Percentiles rank a stretch among this genome's conserved stretches.
Evolutionary conservation across 1,139 yeast species (phyloP).

Genomic region (Magnusiomyces sp.): DNA sequence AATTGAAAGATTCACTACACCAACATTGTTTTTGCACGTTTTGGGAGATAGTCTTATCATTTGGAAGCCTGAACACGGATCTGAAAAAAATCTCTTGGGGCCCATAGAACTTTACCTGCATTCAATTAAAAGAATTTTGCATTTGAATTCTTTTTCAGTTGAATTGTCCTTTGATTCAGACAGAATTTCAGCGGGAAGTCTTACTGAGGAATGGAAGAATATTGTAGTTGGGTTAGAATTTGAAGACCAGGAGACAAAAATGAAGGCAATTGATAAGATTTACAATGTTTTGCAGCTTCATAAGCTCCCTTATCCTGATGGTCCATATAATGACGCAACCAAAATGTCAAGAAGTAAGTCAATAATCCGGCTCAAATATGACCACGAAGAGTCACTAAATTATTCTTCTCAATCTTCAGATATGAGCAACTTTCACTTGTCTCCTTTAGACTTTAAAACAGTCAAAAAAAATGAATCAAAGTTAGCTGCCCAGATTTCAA

Average conservation of each 20-base stretch:
- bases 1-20: conserved; percentile 5
- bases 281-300: too few species aligned
- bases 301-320: too few species aligned
- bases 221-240: conserved; percentile 5
- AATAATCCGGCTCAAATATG: too few species aligned
- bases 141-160: neutral
- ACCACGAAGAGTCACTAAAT: too few species aligned
- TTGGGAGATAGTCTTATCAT: conserved; percentile 9
- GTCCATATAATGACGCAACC: too few species aligned
- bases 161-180: conserved; percentile 9
- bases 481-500: too few species aligned
- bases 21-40: conserved; percentile 8
- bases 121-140: conserved; percentile 6
- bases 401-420: too few species aligned
- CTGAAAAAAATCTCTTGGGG: conserved; percentile 1
- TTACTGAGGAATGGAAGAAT: conserved; percentile 5
- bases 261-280: neutral
- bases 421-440: too few species aligned
- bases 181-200: neutral
- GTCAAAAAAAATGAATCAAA: too few species aligned
- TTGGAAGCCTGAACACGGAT: conserved; percentile 13
- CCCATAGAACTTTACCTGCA: conserved; percentile 10
- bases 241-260: conserved; percentile 2
- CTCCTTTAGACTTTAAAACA: too few species aligned
- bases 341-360: too few species aligned